These are phyloP conservation scores for Yamadazyma diddensiae DNA, from an alignment of 1,139 yeast species.

Conservation along the genomic window DNA sequence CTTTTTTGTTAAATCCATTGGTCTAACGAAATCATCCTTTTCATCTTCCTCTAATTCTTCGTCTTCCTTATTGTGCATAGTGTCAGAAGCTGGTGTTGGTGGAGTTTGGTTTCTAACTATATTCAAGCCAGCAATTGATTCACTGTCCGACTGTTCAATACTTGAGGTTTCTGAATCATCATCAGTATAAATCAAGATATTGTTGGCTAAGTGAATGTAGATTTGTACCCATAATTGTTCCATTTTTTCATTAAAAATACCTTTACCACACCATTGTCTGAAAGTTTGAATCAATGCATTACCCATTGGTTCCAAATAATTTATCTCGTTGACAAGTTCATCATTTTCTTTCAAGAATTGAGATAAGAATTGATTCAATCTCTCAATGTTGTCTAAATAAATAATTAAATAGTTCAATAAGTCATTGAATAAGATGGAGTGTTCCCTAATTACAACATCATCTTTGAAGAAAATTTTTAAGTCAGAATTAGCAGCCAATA, in stretches of 20 bases:
- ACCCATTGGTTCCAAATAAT: slow-evolving; percentile 46
- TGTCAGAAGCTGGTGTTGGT: slow-evolving; percentile 10
- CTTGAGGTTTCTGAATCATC: slow-evolving; percentile 16
- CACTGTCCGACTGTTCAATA: slow-evolving; percentile 11
- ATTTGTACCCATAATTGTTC: slow-evolving; percentile 43
- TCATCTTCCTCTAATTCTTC: slow-evolving; percentile 12
- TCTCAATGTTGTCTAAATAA: slow-evolving; percentile 27
- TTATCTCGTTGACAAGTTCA: slow-evolving; percentile 23
- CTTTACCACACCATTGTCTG: slow-evolving; percentile 35
- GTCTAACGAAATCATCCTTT: slow-evolving; percentile 11
- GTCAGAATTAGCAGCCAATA: slow-evolving; percentile 29
- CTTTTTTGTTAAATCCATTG: slow-evolving; percentile 14
- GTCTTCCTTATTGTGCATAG: slow-evolving; percentile 15
- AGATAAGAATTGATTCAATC: slow-evolving; percentile 33
- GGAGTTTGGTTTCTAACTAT: slow-evolving; percentile 11
- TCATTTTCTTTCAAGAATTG: slow-evolving; percentile 35
- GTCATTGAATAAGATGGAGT: slow-evolving; percentile 35
- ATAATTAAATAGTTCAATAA: slow-evolving; percentile 32
- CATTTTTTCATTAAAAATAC: slow-evolving; percentile 28
- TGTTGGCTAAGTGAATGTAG: slow-evolving; percentile 40
- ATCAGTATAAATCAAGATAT: slow-evolving; percentile 26
- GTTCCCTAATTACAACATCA: slow-evolving; percentile 26
- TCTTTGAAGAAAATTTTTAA: slow-evolving; percentile 24
- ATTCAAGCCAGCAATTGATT: slow-evolving; percentile 17
- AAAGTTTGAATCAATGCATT: slow-evolving; percentile 37